These are phyloP conservation scores for Moesziomyces globuligerus DNA, from an alignment of 1,284 basidiomycete genomes.

Conservation along the genomic window DNA sequence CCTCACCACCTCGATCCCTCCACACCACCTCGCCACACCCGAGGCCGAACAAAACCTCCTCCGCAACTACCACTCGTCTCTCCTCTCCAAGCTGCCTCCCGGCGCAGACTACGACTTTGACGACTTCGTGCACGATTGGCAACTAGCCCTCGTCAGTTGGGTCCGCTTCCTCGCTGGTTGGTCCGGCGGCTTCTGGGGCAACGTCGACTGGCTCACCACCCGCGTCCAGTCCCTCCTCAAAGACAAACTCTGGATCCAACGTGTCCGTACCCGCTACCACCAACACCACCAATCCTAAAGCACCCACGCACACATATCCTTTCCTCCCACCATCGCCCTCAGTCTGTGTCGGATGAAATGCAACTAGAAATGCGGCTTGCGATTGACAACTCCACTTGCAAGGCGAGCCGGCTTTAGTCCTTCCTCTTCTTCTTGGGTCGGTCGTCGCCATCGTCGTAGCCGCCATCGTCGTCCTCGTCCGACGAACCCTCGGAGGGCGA, in stretches of 20 bases:
- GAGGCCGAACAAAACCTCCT: slow-evolving; percentile 23
- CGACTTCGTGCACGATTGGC: slow-evolving; percentile 29
- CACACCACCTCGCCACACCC: background rate
- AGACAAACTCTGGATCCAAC: slow-evolving; percentile 21
- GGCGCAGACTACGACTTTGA: slow-evolving; percentile 23
- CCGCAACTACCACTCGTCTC: slow-evolving; percentile 16
- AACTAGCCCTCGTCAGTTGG: slow-evolving; percentile 49
- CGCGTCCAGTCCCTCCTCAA: slow-evolving; percentile 27
- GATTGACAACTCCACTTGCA: too few relatives aligned
- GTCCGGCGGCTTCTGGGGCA: slow-evolving; percentile 51
- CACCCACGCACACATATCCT: too few relatives aligned
- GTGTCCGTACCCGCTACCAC: slow-evolving; percentile 5
- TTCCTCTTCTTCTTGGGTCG: slow-evolving; percentile 60
- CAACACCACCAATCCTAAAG: too few relatives aligned
- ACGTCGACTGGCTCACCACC: slow-evolving; percentile 39
- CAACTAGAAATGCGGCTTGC: too few relatives aligned
- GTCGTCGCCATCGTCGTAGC: slow-evolving; percentile 34
- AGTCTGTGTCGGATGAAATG: too few relatives aligned
- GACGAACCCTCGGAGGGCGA: slow-evolving; percentile 69
- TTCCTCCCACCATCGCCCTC: too few relatives aligned
- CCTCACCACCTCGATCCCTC: slow-evolving; percentile 34
- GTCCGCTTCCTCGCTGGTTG: slow-evolving; percentile 49
- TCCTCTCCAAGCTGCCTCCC: slow-evolving; percentile 3
- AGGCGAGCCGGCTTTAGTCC: slow-evolving; percentile 28
- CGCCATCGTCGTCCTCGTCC: slow-evolving; percentile 70